phyloP scores from a whole-genome alignment of 495 filamentous ascomycete genomes.

The Pseudomonodictys pantanalensis region DNA sequence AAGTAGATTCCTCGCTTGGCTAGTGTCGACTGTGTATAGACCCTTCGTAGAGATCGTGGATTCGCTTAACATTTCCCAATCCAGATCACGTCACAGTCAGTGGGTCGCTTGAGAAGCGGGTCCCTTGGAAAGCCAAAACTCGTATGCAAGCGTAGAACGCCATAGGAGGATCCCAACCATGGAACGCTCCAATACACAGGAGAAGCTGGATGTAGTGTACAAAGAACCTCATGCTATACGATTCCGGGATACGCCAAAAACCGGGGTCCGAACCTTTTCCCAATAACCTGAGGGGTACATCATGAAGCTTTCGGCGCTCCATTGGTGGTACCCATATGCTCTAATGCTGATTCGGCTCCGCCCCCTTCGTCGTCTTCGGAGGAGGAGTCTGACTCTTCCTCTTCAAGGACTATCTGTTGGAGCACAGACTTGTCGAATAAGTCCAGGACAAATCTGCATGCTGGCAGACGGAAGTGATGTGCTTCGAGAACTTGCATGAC shows the following conservation, averaged over 20 bases:
- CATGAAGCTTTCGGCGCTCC: neutral
- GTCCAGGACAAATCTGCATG: constrained; percentile 84
- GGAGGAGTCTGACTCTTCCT: constrained; percentile 55
- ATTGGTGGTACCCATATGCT: constrained; percentile 16
- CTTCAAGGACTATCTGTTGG: constrained; percentile 70
- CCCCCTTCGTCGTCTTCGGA: constrained; percentile 17
- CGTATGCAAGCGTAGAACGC: too few relatives aligned
- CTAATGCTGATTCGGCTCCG: constrained; percentile 23
- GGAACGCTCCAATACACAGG: neutral
- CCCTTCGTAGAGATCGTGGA: too few relatives aligned
- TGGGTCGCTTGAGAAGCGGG: too few relatives aligned
- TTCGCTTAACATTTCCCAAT: too few relatives aligned
- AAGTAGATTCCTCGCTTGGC: too few relatives aligned
- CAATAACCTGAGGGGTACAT: neutral
- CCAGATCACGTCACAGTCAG: too few relatives aligned
- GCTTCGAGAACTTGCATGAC: constrained; percentile 82
- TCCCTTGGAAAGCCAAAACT: too few relatives aligned
- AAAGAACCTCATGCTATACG: constrained; percentile 11
- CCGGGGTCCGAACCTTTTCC: neutral
- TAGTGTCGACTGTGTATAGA: too few relatives aligned
- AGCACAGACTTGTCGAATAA: constrained; percentile 89
- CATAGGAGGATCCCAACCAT: constrained; percentile 8
- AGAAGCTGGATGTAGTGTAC: constrained; percentile 21
- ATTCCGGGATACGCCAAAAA: constrained; percentile 16
- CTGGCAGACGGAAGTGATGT: constrained; percentile 80